Evolutionary conservation across 2,329 filamentous ascomycete species (phyloP), one percentile per base, ranked within the genome.

Genomic region (Emergomyces africanus): DNA sequence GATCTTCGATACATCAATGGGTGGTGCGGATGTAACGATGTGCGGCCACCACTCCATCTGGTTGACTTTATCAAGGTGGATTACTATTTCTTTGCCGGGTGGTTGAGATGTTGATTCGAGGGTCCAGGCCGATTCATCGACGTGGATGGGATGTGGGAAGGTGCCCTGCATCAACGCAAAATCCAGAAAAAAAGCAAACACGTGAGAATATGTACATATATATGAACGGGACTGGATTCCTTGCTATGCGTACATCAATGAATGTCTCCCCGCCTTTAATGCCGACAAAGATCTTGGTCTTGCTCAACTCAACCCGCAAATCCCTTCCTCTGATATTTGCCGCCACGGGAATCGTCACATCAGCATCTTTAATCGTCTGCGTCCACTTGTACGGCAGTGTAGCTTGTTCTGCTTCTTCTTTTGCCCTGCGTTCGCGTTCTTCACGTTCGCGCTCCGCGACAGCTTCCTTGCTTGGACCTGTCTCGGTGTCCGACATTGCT

Each of bases 21-120:
- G 88, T 63, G 94, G 94, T 3, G 91, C 92, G 6, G 78, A 76
- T 8, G 86, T 95, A 41, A 97, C 82, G 44, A 97, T 89, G 75
- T 97, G 90, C 37, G 89, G 77, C 94, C 94, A 99, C 94, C 94
- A 99, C 76, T 96, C 89, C 84, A 95, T 88, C 81, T 96, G 94
- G 80, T 96, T 96, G 65, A 83, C 76, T 77, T 99, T 99, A 79
- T 96, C 90, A 57, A 99, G 86, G 74, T 96, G 90, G 66, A 97
- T 83, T 70, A 86, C 83, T 65, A 96, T 82, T 70, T 90, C 87
- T 76, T 95, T 88, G 66, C 77, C 78, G 28, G 71, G 75, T 53
- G 66, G 70, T 56, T 64, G 77, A 1, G 84, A 73, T 54, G 84
- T 83, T 23, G 86, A 79, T 60, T 88, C 82, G 54, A 99, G 83